Evolutionary conservation across 73 alveolate species (phyloP), one percentile per base, ranked within the genome.

Genomic region (Blepharisma stoltei): DNA sequence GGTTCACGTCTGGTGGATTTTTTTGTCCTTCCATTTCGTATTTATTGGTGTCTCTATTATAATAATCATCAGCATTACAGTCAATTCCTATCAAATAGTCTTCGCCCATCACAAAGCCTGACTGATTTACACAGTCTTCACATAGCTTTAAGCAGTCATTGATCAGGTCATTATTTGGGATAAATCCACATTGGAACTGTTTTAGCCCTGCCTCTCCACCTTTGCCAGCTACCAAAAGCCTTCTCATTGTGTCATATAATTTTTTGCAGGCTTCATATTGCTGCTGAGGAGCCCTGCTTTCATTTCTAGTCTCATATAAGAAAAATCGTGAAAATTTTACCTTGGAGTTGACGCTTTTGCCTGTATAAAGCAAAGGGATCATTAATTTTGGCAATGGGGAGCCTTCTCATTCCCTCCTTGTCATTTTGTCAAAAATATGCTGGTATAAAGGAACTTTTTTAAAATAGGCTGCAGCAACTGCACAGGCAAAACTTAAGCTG

Each of bases 11-110:
- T 14, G 73, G 73, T 2, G 73, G 73, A 9, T n/a, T 25, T 60
- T 60, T 60, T 14, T 14, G 23, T 25, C 73, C 73, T 20, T 60
- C 73, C 73, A 60, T 60, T 60, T 60, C 73, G 5, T 60, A 60
- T 60, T 60, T 60, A 14, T 60, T n/a, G 46, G 23, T 20, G 46
- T 60, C 73, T 25, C 23, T 60, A n/a, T 14, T 14, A 25, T 60
- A 60, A 25, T 1, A 60, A 8, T 60, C 73, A 14, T 60, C 73
- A n/a, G 73, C 37, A 18, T 14, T 25, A 25, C 73, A 60, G 5
- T 60, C 73, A 18, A 60, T 60, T 20, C 46, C 73, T 14, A 60
- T 11, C 23, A 60, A 60, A 60, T 14, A 60, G 46, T 60, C 73
- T 25, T 60, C 73, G 4, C 73, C 73, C 14, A 60, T n/a, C 2